Base-by-base conservation (phyloP, 805 yeast species). In the Komagataella kurtzmanii region DNA sequence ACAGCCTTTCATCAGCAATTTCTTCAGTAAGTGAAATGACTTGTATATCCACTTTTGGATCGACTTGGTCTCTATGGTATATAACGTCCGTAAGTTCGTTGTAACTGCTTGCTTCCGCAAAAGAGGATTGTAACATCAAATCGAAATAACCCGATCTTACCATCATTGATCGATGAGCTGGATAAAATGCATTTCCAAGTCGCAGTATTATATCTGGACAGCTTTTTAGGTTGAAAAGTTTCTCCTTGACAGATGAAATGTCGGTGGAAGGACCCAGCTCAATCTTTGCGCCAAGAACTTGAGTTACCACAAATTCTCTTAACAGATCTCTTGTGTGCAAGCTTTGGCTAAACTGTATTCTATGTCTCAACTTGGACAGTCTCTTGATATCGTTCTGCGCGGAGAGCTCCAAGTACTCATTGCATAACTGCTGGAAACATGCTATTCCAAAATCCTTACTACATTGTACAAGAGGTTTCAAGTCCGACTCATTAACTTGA, bases 91-190 rank as follows among this genome's bases (percentile, higher is more conserved):
- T 54, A 36, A 58, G 46, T 36, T 52, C 52, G 5, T 51, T 40
- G 36, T 50, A 53, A 1, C 50, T 44, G 17, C 51, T 49, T 3
- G 60, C 57, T 51, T 75, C 80, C 3, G 60, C 53, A 53, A 77
- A 76, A 1, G 72, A 61, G 1, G 86, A 79, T 7, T 69, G 61
- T 59, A 86, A 79, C 82, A 85, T 75, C 2, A 79, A 73, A 50
- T 72, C 77, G 58, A 78, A 86, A 62, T 82, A 85, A 47, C 77
- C 83, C 2, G 85, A 76, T 45, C 89, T 65, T 4, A 73, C 63
- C 21, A 86, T 60, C 49, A 85, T 74, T 0, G 85, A 73, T 46
- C 81, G 69, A 62, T 86, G 86, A 4, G 73, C 80, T 1, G 91
- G 90, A 58, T 79, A 85, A 53, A 70, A 72, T 0, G 62, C 58